Evolutionary conservation across 768 basidiomycete species (phyloP), one percentile per base, ranked within the genome.

Genomic region (Kwoniella bestiolae): DNA sequence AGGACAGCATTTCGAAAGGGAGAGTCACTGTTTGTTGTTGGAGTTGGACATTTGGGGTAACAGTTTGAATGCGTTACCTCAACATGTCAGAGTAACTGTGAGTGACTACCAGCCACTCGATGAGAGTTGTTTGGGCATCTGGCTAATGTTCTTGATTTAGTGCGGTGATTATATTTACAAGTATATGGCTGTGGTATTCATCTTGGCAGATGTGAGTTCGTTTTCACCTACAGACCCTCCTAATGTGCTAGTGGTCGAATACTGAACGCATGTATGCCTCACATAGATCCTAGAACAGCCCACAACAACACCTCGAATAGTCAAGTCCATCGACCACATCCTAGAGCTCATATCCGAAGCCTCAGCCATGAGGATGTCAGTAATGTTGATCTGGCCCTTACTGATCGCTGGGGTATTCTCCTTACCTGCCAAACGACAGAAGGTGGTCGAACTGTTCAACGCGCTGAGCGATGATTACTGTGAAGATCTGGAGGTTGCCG

Each of bases 1-100:
- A 2, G 65, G 49, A 3, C 57, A 71, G 21, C 69, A 69, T 46
- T 69, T 76, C 41, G 45, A 53, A 16, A 35, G 68, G 6, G 72
- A 76, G 46, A 46, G 56, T 29, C 66, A 71, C 18, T 67, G 65
- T 31, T 31, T 76, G 11, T 50, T 76, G 55, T 47, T 69, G 23
- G 75, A 76, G 56, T 55, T 72, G 55, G 72, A 76, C 56, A 73
- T 76, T 14, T 76, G 75, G 75, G 70, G 69, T 11, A 73, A 68
- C 50, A 65, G 56, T 41, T 47, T 70, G 32, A 67, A 60, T 32
- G 67, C 61, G 1, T 29, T 70, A 9, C 72, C 72, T 14, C 66
- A 70, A 52, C 66, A 74, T 53, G 44, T 59, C 51, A 60, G 72
- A 25, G 72, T 74, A 12, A 70, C 66, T 35, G 68, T 73, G 46